Evolutionary conservation across 2,329 filamentous ascomycete genomes (phyloP).

Genomic region (Neurospora sp.): DNA sequence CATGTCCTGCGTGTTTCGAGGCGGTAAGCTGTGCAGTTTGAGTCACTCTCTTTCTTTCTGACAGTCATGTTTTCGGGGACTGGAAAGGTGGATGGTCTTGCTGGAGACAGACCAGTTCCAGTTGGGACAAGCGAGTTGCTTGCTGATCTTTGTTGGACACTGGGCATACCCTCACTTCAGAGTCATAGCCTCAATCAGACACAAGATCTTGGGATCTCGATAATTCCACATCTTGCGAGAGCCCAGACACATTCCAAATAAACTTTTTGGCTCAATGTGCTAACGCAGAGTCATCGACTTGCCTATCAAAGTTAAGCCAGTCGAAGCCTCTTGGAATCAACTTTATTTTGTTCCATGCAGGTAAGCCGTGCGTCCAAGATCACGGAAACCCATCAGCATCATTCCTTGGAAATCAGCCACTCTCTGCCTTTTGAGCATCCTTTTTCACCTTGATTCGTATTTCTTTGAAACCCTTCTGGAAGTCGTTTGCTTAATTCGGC

Average conservation of each 20-base stretch:
- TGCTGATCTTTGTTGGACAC: background rate
- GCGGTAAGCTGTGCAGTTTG: background rate
- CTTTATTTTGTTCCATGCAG: background rate
- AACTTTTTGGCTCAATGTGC: background rate
- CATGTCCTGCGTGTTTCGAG: background rate
- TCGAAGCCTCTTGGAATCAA: background rate
- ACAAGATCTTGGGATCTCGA: background rate
- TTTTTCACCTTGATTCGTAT: background rate
- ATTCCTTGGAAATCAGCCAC: background rate
- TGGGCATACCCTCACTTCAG: background rate
- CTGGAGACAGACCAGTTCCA: background rate
- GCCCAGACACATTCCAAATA: background rate
- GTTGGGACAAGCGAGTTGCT: background rate
- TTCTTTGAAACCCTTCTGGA: background rate
- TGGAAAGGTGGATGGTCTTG: background rate
- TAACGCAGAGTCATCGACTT: background rate
- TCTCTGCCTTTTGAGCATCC: background rate
- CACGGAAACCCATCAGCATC: background rate
- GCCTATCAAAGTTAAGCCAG: background rate
- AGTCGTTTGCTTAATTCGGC: background rate
- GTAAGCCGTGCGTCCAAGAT: background rate
- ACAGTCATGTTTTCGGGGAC: background rate
- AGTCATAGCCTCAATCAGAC: background rate
- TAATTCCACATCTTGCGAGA: background rate
- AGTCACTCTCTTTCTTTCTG: background rate